phyloP scores from a whole-genome alignment of 2,329 filamentous ascomycete genomes.

The Microsporum audouinii region DNA sequence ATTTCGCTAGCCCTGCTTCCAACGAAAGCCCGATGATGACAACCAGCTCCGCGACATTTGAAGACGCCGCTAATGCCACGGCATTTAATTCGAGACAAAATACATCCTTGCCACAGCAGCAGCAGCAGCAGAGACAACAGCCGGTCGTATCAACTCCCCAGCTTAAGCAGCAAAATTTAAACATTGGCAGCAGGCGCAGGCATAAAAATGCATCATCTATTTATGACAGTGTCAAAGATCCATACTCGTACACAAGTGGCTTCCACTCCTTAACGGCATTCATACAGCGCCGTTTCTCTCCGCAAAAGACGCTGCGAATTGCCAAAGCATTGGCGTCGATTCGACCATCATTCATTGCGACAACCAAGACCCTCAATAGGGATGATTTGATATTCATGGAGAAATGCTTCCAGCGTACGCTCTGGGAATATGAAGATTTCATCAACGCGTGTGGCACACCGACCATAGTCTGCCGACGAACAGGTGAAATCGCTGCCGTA shows the following conservation, averaged over 20 bases:
- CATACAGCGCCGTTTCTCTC: conserved; percentile 64
- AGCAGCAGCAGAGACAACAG: conserved; percentile 16
- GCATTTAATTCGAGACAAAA: conserved; percentile 18
- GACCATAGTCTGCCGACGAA: conserved; percentile 80
- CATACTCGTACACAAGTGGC: conserved; percentile 79
- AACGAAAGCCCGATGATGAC: conserved; percentile 43
- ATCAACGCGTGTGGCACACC: conserved; percentile 80
- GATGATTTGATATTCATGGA: conserved; percentile 96
- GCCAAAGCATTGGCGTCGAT: conserved; percentile 81
- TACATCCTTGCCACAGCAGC: conserved; percentile 19
- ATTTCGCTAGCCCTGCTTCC: conserved; percentile 48
- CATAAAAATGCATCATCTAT: conserved; percentile 67
- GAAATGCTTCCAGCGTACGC: conserved; percentile 84
- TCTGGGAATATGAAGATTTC: conserved; percentile 89
- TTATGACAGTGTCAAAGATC: conserved; percentile 79
- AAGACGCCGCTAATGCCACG: conserved; percentile 25
- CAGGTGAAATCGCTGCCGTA: conserved; percentile 86
- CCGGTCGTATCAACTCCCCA: conserved; percentile 34
- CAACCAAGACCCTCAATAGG: conserved; percentile 73
- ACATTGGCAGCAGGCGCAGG: conserved; percentile 36
- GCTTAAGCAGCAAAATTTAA: conserved; percentile 31
- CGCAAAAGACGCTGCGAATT: conserved; percentile 67
- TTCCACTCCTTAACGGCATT: conserved; percentile 82
- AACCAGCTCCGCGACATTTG: conserved; percentile 24
- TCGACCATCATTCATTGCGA: conserved; percentile 84